Conservation (phyloP, 768 basidiomycete species). For the Candolleomyces eurysporus region DNA sequence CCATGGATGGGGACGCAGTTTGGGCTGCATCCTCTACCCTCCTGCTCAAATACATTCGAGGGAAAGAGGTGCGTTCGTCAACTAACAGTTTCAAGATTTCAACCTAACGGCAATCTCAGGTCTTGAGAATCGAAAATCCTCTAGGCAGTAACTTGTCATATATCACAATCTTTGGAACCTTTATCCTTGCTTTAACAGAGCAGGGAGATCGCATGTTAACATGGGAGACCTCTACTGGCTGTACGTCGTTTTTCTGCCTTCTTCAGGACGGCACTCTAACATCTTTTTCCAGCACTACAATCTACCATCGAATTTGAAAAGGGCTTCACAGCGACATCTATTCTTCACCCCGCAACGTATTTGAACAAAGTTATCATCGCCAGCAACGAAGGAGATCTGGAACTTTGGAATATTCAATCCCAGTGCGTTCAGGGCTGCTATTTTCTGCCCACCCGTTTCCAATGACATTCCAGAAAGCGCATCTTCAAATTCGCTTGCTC, state of each 20-base stretch:
- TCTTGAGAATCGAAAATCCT: slow-evolving; percentile 61
- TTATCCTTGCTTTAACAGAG: slow-evolving; percentile 76
- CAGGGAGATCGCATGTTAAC: slow-evolving; percentile 73
- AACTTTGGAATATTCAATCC: slow-evolving; percentile 93
- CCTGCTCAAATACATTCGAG: slow-evolving; percentile 78
- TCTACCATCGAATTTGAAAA: slow-evolving; percentile 75
- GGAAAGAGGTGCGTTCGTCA: slow-evolving; percentile 66
- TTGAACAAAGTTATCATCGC: slow-evolving; percentile 91
- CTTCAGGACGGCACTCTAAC: neutral
- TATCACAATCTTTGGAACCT: slow-evolving; percentile 79
- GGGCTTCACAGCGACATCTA: slow-evolving; percentile 79
- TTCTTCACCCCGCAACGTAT: slow-evolving; percentile 95
- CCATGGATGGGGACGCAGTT: slow-evolving; percentile 82
- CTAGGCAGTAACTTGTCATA: slow-evolving; percentile 57
- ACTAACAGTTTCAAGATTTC: neutral
- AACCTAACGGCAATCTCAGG: slow-evolving; percentile 32
- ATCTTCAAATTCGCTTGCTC: slow-evolving; percentile 75
- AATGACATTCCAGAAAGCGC: slow-evolving; percentile 53
- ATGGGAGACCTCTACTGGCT: slow-evolving; percentile 67
- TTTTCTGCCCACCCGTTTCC: neutral
- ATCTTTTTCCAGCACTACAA: slow-evolving; percentile 51
- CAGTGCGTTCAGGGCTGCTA: slow-evolving; percentile 44
- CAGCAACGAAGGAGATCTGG: slow-evolving; percentile 76
- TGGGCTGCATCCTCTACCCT: slow-evolving; percentile 73
- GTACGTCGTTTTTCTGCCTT: slow-evolving; percentile 34